A percentile compares a stretch with the other conserved stretches of the same genome.
Evolutionary conservation across 176 grass and related monocot species (phyloP).

Genomic region (Pontederia paniculata): DNA sequence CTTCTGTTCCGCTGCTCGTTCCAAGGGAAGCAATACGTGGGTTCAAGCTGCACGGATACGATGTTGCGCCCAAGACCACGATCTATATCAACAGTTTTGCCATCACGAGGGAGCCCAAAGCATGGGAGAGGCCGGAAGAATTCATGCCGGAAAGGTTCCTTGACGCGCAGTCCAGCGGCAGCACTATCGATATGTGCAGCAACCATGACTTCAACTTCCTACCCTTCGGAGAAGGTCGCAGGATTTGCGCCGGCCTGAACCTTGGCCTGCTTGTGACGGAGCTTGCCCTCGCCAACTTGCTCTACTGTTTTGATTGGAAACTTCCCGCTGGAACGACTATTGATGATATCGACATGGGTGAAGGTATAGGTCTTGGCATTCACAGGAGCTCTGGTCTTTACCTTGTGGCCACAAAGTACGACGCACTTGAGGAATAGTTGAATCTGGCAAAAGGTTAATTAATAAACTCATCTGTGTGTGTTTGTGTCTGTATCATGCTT

Average conservation of each 20-base stretch:
- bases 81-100: too few species aligned
- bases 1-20: too few species aligned
- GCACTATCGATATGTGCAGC: too few species aligned
- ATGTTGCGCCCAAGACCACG: too few species aligned
- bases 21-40: too few species aligned
- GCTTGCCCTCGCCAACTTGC: slow-evolving; percentile 18
- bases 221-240: background rate
- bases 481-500: too few species aligned
- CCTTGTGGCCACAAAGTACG: slow-evolving; percentile 18
- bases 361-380: background rate
- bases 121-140: background rate
- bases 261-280: slow-evolving; percentile 1
- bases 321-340: background rate
- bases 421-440: too few species aligned
- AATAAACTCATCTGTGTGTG: too few species aligned
- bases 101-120: background rate
- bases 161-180: too few species aligned
- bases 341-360: slow-evolving; percentile 21
- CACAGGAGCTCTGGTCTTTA: slow-evolving; percentile 11
- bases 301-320: slow-evolving; percentile 22
- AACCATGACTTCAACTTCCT: background rate
- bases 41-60: too few species aligned
- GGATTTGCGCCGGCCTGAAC: background rate
- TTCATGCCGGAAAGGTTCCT: background rate
- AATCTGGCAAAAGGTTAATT: too few species aligned